Conservation (phyloP, 805 yeast genomes). For the Wickerhamiella shivajii region DNA sequence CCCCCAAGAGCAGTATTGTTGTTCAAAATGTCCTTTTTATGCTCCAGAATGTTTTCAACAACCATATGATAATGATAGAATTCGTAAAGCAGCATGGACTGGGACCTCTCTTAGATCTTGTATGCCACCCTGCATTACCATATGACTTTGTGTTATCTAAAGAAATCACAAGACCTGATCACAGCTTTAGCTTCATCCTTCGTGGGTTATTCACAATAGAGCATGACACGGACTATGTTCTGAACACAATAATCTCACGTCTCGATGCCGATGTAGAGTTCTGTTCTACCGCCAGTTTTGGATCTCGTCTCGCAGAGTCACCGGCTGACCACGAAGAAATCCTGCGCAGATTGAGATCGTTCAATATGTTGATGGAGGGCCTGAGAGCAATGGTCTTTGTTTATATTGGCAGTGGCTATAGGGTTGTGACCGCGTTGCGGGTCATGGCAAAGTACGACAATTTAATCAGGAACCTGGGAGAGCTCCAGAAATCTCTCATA, state of each 20-base stretch:
- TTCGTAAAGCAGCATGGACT: slow-evolving; percentile 5
- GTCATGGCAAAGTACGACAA: too few relatives aligned
- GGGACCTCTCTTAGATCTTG: slow-evolving; percentile 1
- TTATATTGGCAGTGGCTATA: too few relatives aligned
- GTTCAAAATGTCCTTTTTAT: slow-evolving; percentile 5
- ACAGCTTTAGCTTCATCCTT: slow-evolving; percentile 4
- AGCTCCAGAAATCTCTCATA: too few relatives aligned
- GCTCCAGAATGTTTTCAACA: slow-evolving; percentile 2
- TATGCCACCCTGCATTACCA: slow-evolving; percentile 7
- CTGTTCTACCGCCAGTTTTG: too few relatives aligned
- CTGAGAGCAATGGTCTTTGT: slow-evolving; percentile 2
- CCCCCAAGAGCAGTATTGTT: slow-evolving; percentile 5
- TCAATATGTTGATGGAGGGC: slow-evolving; percentile 3
- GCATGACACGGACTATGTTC: slow-evolving; percentile 5
- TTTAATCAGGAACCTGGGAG: too few relatives aligned
- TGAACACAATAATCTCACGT: not conserved
- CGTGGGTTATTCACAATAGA: slow-evolving; percentile 2
- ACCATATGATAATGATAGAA: slow-evolving; percentile 8
- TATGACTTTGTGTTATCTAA: slow-evolving; percentile 4
- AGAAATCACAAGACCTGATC: slow-evolving; percentile 4
- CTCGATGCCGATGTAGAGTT: not conserved
- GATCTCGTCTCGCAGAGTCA: not conserved
- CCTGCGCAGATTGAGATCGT: not conserved
- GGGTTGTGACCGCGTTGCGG: too few relatives aligned
- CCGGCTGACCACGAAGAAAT: too few relatives aligned